phyloP scores from a whole-genome alignment of 768 basidiomycete species.

The Neoboletus brunneissimus region DNA sequence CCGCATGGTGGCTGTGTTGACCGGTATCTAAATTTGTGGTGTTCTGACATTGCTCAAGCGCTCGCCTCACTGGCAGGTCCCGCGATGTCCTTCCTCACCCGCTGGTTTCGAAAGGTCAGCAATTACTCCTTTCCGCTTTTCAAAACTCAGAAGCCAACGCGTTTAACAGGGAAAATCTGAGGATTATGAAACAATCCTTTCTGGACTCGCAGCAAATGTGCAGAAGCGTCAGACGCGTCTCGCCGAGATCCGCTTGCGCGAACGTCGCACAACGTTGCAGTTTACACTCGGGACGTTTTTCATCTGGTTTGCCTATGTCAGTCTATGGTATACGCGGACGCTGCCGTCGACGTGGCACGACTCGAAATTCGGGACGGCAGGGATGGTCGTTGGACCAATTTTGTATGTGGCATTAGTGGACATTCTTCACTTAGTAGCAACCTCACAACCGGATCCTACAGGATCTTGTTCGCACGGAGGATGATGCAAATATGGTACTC shows the following conservation, averaged over 20 bases:
- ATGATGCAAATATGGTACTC: conserved; percentile 85
- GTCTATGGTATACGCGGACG: conserved; percentile 65
- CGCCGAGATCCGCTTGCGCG: conserved; percentile 81
- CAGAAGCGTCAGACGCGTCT: conserved; percentile 70
- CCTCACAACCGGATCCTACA: conserved; percentile 22
- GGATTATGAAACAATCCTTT: conserved; percentile 75
- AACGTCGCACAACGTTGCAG: conserved; percentile 72
- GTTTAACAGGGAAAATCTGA: conserved; percentile 35
- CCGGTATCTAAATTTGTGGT: conserved; percentile 16
- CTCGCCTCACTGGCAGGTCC: neutral
- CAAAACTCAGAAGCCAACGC: neutral
- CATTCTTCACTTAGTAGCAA: neutral
- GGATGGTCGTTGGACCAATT: conserved; percentile 71
- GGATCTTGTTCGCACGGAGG: conserved; percentile 72
- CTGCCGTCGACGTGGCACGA: conserved; percentile 41
- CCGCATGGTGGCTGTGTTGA: conserved; percentile 21
- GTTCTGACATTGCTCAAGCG: neutral
- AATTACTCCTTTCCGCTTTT: neutral
- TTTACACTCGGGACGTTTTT: conserved; percentile 78
- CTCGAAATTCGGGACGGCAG: conserved; percentile 37
- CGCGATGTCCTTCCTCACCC: conserved; percentile 30
- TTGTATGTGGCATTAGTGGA: conserved; percentile 49
- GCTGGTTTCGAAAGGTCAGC: conserved; percentile 31
- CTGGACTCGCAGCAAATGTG: conserved; percentile 63
- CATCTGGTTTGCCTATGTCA: conserved; percentile 69